These are phyloP conservation scores for Mortierella antarctica DNA, from an alignment of 192 early-diverging fungal species.

Conservation along the genomic window DNA sequence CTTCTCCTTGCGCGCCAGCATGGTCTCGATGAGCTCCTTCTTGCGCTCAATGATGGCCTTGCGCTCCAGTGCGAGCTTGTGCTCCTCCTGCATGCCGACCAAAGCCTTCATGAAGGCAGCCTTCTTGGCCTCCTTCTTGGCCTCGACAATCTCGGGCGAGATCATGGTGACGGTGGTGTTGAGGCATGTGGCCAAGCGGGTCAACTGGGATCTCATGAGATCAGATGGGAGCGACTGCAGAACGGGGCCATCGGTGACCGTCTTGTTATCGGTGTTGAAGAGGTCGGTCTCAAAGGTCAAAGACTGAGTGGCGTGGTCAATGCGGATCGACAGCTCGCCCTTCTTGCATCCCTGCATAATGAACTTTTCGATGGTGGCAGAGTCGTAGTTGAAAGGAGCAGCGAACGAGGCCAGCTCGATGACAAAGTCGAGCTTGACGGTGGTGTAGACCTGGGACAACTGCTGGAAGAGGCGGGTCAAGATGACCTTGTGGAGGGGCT, in stretches of 20 bases:
- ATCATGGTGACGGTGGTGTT: conserved; percentile 88
- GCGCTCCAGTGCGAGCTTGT: conserved; percentile 77
- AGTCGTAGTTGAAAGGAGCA: conserved; percentile 83
- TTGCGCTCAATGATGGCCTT: conserved; percentile 89
- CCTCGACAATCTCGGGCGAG: conserved; percentile 77
- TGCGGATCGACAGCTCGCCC: conserved; percentile 94
- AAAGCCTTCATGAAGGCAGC: conserved; percentile 78
- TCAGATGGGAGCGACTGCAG: conserved; percentile 89
- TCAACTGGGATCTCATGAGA: conserved; percentile 92
- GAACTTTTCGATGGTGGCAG: conserved; percentile 95
- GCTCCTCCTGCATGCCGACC: conserved; percentile 83
- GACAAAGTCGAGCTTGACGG: conserved; percentile 95
- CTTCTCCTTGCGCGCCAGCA: conserved; percentile 83
- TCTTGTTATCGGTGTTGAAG: conserved; percentile 79
- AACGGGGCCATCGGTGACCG: conserved; percentile 84
- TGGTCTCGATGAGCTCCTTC: conserved; percentile 82
- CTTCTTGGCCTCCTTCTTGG: conserved; percentile 73
- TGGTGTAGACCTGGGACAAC: conserved; percentile 98
- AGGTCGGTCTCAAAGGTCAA: conserved; percentile 95
- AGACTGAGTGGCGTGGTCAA: conserved; percentile 91
- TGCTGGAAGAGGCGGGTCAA: conserved; percentile 98
- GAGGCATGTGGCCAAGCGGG: conserved; percentile 85
- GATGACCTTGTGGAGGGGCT: conserved; percentile 94
- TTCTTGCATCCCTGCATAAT: conserved; percentile 98
- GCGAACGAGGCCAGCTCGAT: conserved; percentile 91